These are phyloP conservation scores for Cucumis melo DNA, from an alignment of 306 rosid genomes.

Conservation along the genomic window DNA sequence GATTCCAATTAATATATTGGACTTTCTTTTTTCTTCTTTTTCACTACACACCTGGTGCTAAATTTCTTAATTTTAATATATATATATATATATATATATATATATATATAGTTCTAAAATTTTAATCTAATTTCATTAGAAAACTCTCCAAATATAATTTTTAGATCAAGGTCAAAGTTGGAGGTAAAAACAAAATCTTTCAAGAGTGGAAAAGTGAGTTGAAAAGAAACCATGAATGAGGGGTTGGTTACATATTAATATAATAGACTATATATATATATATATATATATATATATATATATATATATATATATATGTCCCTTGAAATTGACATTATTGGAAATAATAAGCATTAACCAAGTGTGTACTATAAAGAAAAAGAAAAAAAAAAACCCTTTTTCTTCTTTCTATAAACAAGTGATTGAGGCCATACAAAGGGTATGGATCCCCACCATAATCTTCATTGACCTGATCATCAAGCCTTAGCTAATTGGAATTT, in stretches of 20 bases:
- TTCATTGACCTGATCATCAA: background rate
- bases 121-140: too few species aligned
- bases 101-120: too few species aligned
- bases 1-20: background rate
- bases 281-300: too few species aligned
- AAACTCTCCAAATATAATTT: too few species aligned
- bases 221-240: background rate
- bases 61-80: too few species aligned
- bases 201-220: background rate
- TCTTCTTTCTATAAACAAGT: background rate
- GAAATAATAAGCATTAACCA: background rate
- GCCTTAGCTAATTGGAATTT: background rate
- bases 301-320: too few species aligned
- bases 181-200: too few species aligned
- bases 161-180: too few species aligned
- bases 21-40: too few species aligned
- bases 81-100: too few species aligned
- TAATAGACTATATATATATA: background rate
- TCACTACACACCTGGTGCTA: too few species aligned
- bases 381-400: background rate
- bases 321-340: conserved; percentile 1
- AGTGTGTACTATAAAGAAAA: background rate
- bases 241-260: background rate
- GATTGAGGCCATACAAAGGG: background rate
- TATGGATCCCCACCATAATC: background rate